These are phyloP conservation scores for Kurtzmaniella natalensis DNA, from an alignment of 1,139 yeast species.

Conservation along the genomic window DNA sequence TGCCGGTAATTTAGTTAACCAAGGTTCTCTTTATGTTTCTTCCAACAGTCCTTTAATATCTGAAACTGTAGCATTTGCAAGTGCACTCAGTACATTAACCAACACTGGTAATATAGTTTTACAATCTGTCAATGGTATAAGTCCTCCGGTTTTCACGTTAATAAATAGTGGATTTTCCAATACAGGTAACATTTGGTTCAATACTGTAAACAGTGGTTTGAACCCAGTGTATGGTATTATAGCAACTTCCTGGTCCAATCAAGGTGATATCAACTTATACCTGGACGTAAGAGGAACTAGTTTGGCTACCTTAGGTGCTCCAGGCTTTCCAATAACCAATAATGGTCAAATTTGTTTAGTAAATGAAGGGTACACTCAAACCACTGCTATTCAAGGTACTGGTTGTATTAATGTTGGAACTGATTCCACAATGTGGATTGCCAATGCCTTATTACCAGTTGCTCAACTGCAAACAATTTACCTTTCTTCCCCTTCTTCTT, in stretches of 20 bases:
- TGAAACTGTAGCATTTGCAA: conserved; percentile 13
- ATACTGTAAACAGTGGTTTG: conserved; percentile 10
- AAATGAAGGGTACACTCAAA: conserved; percentile 20
- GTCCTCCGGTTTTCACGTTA: conserved; percentile 17
- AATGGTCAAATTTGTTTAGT: conserved; percentile 27
- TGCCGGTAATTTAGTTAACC: conserved; percentile 11
- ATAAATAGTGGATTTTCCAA: conserved; percentile 11
- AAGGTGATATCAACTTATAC: conserved; percentile 1
- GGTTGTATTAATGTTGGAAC: conserved; percentile 25
- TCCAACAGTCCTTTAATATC: conserved; percentile 8
- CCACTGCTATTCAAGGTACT: conserved; percentile 19
- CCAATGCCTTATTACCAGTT: conserved; percentile 6
- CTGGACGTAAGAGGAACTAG: conserved; percentile 8
- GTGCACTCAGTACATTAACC: conserved; percentile 8
- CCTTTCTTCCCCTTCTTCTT: conserved; percentile 14
- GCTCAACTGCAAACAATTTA: conserved; percentile 20
- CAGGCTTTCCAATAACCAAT: conserved; percentile 16
- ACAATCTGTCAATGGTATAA: conserved; percentile 13
- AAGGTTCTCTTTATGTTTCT: conserved; percentile 11
- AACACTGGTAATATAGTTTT: conserved; percentile 14
- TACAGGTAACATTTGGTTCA: conserved; percentile 11
- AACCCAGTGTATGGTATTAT: conserved; percentile 10
- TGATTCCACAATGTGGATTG: conserved; percentile 18
- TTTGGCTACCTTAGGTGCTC: conserved; percentile 10
- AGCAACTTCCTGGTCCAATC: conserved; percentile 7